Base-by-base conservation (phyloP, 2,329 filamentous ascomycete species). In the Chaetothyriales sp. region DNA sequence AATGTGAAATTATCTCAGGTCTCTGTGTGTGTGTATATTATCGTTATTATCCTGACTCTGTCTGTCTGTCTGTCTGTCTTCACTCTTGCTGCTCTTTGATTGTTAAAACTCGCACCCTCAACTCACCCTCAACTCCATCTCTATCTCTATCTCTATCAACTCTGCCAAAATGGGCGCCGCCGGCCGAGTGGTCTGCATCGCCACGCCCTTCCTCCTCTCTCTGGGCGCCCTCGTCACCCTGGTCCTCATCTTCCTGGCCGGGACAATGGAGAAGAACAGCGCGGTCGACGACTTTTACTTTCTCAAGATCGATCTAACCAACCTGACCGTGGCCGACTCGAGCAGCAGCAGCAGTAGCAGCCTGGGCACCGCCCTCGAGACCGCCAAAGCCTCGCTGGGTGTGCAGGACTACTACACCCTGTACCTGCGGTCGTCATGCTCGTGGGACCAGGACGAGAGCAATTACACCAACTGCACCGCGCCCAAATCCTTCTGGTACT, bases 361-460 rank as follows among this genome's bases (percentile, higher is more conserved):
- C 18, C 51, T 62, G 25, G 57, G 59, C 19, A 55, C 63, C 10
- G 63, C 65, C 22, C 61, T 73, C 18, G 48, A 65, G 36, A 55
- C 65, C 5, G 63, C 69, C 7, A 59, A 70, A 53, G 53, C 63
- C 15, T 57, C 66, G 44, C 73, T 86, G 44, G 73, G 77, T 50
- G 76, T 95, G 53, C 78, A 76, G 61, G 80, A 90, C 64, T 74
- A 80, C 62, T 96, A 95, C 76, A 77, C 84, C 54, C 74, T 96
- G 63, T 79, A 78, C 63, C 75, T 96, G 39, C 94, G 86, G 84
- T 84, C 84, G 64, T 95, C 88, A 76, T 96, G 92, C 77, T 71
- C 73, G 51, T 79, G 76, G 49, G 68, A 74, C 48, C 66, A 73
- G 57, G 72, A 73, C 9, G 72, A 74, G 56, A 19, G 15, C 7